Base-by-base conservation (phyloP, 441 rosid species). In the Jatropha podagrica region DNA sequence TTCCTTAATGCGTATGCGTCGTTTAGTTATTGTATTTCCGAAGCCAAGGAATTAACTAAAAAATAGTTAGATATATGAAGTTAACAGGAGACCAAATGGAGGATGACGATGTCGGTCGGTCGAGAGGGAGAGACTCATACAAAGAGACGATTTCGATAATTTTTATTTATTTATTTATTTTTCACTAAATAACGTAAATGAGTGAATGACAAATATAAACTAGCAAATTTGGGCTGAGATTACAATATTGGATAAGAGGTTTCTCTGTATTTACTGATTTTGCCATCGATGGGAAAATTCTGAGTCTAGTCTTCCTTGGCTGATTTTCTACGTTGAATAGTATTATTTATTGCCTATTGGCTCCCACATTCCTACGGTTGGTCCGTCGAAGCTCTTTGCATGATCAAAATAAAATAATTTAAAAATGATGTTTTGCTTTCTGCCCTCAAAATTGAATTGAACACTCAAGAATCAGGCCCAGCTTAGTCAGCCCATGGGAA, bases 71-170 rank as follows among this genome's bases (percentile, higher is more conserved):
- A 40, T 11, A 37, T 11, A 3, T 5, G 1, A 10, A 49, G 61
- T n/a, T 40, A 13, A 56, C 52, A 56, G 20, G 20, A 13, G 2
- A 70, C 18, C 64, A 41, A 56, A 55, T 10, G 4, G 23, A 68
- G 4, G 69, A 63, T 23, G 69, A 18, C 44, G 76, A 15, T 5
- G 75, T 59, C 55, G 68, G 67, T 23, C n/a, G 67, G 4, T 14
- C 0, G 6, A 8, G 9, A 8, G 6, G 0, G 46, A 4, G 46
- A 42, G 46, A 42, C 3, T 42, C 46, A 3, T 8, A 3, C 46
- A 42, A 42, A 42, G 46, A 42, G 46, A 42, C 46, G 46, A 42
- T 8, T 42, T 42, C 46, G 6, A 42, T 42, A 42, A 32, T 32
- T 42, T 42, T 42, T 42, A 23, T 5, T 8, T 1, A 8, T 42